Evolutionary conservation across 2,329 filamentous ascomycete genomes (phyloP).

Genomic region (Trichophyton rubrum): DNA sequence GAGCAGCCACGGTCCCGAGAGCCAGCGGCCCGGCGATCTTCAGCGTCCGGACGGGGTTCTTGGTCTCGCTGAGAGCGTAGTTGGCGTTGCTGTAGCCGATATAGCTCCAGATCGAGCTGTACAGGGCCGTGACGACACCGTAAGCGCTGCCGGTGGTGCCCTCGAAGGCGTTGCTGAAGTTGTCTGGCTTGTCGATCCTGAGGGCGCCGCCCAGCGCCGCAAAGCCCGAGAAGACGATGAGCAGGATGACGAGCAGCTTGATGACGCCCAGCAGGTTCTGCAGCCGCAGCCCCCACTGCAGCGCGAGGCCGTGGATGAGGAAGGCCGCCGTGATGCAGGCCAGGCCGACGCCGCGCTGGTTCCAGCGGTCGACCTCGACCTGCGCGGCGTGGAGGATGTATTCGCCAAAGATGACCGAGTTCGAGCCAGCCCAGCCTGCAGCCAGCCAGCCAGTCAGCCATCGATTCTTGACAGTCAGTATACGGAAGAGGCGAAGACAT

Average conservation of each 20-base stretch:
- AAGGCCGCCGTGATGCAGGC: conserved; percentile 54
- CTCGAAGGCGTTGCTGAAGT: conserved; percentile 51
- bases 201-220: conserved; percentile 49
- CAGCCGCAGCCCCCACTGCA: conserved; percentile 55
- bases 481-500: conserved; percentile 20
- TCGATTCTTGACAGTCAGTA: no score
- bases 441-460: neutral
- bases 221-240: conserved; percentile 53
- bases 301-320: conserved; percentile 49
- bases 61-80: conserved; percentile 47
- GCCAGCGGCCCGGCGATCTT: conserved; percentile 53
- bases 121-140: conserved; percentile 55
- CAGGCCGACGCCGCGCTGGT: conserved; percentile 54
- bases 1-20: conserved; percentile 44
- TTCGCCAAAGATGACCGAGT: conserved; percentile 58
- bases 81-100: conserved; percentile 39
- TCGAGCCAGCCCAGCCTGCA: conserved; percentile 47
- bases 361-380: conserved; percentile 52
- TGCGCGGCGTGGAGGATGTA: conserved; percentile 56
- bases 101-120: conserved; percentile 61
- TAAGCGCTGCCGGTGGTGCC: conserved; percentile 56
- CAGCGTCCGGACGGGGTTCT: conserved; percentile 51
- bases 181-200: conserved; percentile 46
- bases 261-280: conserved; percentile 54
- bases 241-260: conserved; percentile 53